Conservation (phyloP, 1,139 yeast species). For the Candida dubliniensis region DNA sequence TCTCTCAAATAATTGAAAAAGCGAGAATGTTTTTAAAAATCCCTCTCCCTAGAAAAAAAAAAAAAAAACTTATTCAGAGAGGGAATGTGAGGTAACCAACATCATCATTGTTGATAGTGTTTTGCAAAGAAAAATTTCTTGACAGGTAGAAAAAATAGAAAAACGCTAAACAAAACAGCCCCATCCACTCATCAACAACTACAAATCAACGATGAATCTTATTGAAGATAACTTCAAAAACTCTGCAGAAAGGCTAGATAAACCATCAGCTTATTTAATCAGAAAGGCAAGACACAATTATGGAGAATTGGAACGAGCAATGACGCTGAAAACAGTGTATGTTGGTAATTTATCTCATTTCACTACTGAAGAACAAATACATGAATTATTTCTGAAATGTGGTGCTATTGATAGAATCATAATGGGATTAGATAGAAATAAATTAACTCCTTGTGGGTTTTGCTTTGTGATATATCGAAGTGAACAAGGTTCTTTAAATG, state of each 20-base stretch:
- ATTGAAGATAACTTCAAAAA: conserved; percentile 56
- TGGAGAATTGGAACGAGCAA: conserved; percentile 62
- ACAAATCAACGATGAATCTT: conserved; percentile 39
- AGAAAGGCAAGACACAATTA: conserved; percentile 65
- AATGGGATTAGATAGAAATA: conserved; percentile 91
- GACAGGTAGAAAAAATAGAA: no score
- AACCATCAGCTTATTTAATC: conserved; percentile 73
- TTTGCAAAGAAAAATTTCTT: background rate
- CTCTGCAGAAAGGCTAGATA: conserved; percentile 66
- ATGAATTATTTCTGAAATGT: conserved; percentile 77
- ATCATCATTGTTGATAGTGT: no score
- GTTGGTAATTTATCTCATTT: conserved; percentile 83
- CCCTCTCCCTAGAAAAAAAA: no score
- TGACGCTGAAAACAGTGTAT: conserved; percentile 72
- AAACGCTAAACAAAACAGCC: background rate
- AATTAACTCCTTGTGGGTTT: conserved; percentile 92
- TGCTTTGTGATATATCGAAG: conserved; percentile 79
- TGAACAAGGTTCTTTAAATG: conserved; percentile 71
- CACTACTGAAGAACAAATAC: conserved; percentile 91
- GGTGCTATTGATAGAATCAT: conserved; percentile 77
- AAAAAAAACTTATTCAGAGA: no score
- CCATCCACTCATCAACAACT: background rate
- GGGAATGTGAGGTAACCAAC: no score
- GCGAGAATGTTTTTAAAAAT: no score
- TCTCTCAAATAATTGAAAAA: no score